These are phyloP conservation scores for Candida argentea DNA, from an alignment of 805 yeast species.

Conservation along the genomic window DNA sequence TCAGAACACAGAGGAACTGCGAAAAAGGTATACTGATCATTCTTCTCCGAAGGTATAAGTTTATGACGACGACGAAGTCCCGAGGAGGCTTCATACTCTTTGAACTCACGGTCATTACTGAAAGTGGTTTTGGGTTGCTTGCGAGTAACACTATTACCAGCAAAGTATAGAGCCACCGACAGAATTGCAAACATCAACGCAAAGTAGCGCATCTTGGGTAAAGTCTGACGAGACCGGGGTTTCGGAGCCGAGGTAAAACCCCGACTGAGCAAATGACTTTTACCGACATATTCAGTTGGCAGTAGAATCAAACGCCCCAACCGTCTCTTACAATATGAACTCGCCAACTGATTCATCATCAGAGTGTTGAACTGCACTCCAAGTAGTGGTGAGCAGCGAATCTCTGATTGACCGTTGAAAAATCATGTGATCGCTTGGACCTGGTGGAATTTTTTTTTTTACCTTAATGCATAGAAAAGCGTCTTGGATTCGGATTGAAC, in stretches of 20 bases:
- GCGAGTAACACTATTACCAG: slow-evolving; percentile 19
- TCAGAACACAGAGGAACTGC: slow-evolving; percentile 22
- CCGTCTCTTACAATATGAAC: no score
- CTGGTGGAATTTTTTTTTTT: neutral
- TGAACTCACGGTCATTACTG: slow-evolving; percentile 37
- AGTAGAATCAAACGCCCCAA: no score
- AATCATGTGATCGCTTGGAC: no score
- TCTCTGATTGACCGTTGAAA: no score
- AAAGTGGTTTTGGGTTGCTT: slow-evolving; percentile 27
- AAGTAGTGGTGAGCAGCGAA: no score
- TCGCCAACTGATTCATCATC: no score
- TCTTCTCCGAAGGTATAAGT: slow-evolving; percentile 26
- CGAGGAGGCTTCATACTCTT: slow-evolving; percentile 35
- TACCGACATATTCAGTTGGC: no score
- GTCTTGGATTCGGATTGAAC: neutral
- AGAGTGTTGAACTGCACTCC: no score
- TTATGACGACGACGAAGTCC: slow-evolving; percentile 43
- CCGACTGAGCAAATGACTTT: slow-evolving; percentile 1
- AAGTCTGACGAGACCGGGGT: no score
- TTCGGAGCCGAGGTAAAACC: slow-evolving; percentile 2
- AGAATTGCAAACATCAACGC: slow-evolving; percentile 25
- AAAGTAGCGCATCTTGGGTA: slow-evolving; percentile 27
- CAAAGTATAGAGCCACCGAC: slow-evolving; percentile 20
- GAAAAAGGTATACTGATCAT: slow-evolving; percentile 32
- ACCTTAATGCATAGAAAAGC: neutral